Conservation (phyloP, 805 yeast genomes). For the Candida hungchunana region DNA sequence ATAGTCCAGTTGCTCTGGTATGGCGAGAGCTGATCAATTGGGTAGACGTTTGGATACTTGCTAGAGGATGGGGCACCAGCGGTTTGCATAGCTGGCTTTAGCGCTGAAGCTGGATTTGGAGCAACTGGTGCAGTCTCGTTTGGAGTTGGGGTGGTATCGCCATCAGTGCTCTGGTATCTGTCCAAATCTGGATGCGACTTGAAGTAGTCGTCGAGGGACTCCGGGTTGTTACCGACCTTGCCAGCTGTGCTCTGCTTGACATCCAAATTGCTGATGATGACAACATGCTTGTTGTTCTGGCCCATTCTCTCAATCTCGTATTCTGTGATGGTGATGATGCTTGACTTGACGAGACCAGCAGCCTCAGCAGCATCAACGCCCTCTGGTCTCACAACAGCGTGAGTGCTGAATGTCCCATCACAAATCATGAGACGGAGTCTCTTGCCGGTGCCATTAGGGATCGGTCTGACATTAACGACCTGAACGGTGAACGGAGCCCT, state of each 20-base stretch:
- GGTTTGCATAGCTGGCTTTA: slow-evolving; percentile 13
- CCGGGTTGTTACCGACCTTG: slow-evolving; percentile 35
- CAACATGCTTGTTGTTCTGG: slow-evolving; percentile 27
- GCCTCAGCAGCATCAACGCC: slow-evolving; percentile 40
- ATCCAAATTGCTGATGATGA: slow-evolving; percentile 23
- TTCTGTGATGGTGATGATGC: slow-evolving; percentile 37
- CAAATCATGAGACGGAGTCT: slow-evolving; percentile 44
- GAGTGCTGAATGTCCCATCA: slow-evolving; percentile 48
- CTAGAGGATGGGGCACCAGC: slow-evolving; percentile 5
- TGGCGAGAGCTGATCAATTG: slow-evolving; percentile 87
- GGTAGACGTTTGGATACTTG: slow-evolving; percentile 46
- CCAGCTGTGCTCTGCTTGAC: slow-evolving; percentile 34
- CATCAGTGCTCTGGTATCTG: slow-evolving; percentile 14
- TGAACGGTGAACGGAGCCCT: slow-evolving; percentile 32
- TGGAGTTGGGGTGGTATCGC: slow-evolving; percentile 24
- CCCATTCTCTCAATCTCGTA: slow-evolving; percentile 41
- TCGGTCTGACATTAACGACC: slow-evolving; percentile 32
- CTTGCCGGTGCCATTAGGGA: slow-evolving; percentile 37
- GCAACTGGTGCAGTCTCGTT: slow-evolving; percentile 12
- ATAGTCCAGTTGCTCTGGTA: slow-evolving; percentile 89
- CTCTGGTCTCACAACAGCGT: slow-evolving; percentile 50
- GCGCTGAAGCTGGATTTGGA: slow-evolving; percentile 10
- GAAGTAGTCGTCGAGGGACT: slow-evolving; percentile 53
- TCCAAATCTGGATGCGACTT: slow-evolving; percentile 55
- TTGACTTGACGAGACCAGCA: slow-evolving; percentile 42